phyloP scores from a whole-genome alignment of 2,329 filamentous ascomycete genomes.

The Aquanectria penicillioides region DNA sequence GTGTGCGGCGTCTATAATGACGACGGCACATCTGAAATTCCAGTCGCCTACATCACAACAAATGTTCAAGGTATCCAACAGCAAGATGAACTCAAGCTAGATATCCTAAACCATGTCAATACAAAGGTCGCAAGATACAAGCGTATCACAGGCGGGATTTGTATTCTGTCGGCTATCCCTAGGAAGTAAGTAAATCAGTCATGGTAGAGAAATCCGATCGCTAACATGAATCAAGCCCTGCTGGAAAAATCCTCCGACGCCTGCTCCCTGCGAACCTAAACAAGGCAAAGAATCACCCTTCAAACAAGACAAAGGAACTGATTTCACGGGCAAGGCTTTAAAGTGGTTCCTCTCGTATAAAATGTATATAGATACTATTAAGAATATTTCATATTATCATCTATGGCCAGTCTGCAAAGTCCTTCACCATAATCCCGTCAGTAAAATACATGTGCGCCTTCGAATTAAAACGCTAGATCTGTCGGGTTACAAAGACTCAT shows the following conservation, averaged over 20 bases:
- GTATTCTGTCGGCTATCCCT: constrained; percentile 1
- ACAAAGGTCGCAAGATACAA: constrained; percentile 8
- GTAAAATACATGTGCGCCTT: too few relatives aligned
- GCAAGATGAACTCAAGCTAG: not conserved
- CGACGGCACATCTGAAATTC: constrained; percentile 7
- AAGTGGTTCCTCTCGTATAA: too few relatives aligned
- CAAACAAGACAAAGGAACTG: not conserved
- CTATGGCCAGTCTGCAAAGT: too few relatives aligned
- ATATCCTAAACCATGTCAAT: not conserved
- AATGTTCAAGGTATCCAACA: not conserved
- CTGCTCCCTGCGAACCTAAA: constrained; percentile 5
- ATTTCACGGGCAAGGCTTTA: not conserved
- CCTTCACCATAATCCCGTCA: too few relatives aligned
- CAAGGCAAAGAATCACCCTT: not conserved
- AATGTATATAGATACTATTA: too few relatives aligned
- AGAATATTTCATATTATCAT: too few relatives aligned
- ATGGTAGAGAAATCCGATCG: not conserved
- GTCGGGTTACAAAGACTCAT: constrained; percentile 19
- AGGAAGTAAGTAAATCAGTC: not conserved
- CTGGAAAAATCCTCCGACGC: constrained; percentile 8
- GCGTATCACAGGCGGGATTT: constrained; percentile 4
- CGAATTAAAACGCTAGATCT: not conserved
- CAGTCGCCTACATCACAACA: constrained; percentile 9
- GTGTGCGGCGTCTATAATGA: constrained; percentile 16
- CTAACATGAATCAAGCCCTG: constrained; percentile 2